Conservation (phyloP, 2,329 filamentous ascomycete genomes). For the Verticillium tricorpus region DNA sequence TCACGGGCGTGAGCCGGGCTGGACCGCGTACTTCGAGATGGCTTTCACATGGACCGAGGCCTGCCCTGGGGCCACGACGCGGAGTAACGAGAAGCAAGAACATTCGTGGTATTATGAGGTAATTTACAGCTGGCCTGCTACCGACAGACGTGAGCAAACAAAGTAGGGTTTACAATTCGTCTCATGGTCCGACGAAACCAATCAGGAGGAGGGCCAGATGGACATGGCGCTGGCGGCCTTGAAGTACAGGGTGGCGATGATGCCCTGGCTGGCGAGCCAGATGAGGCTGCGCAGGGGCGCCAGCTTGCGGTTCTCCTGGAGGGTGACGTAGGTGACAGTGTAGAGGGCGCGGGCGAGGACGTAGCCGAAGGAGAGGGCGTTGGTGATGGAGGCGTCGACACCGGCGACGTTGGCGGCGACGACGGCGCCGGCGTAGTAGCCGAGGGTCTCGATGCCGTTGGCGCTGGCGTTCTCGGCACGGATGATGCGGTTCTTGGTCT, state of each 20-base stretch:
- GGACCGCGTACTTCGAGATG: no score
- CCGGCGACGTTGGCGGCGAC: slow-evolving; percentile 41
- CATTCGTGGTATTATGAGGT: no score
- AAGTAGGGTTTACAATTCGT: no score
- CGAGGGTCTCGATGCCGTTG: slow-evolving; percentile 41
- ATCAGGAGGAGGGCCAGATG: not conserved
- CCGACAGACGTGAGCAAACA: no score
- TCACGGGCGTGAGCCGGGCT: not conserved
- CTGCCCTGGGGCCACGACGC: no score
- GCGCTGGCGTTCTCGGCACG: slow-evolving; percentile 45
- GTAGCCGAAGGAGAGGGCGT: slow-evolving; percentile 33
- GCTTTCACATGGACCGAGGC: no score
- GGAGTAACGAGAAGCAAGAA: no score
- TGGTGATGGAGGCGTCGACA: slow-evolving; percentile 31
- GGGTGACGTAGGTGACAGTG: slow-evolving; percentile 36
- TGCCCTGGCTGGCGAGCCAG: slow-evolving; percentile 30
- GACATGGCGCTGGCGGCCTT: slow-evolving; percentile 29
- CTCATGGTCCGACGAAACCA: no score
- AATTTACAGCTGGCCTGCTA: no score
- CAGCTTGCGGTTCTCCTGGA: slow-evolving; percentile 34
- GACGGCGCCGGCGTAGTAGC: slow-evolving; percentile 36
- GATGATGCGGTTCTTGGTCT: slow-evolving; percentile 50
- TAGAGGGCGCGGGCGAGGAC: slow-evolving; percentile 33
- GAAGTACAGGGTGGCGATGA: slow-evolving; percentile 33
- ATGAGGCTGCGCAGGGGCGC: slow-evolving; percentile 30